These are phyloP conservation scores for Pulveroboletus ridleyi DNA, from an alignment of 1,284 basidiomycete species.

Conservation along the genomic window DNA sequence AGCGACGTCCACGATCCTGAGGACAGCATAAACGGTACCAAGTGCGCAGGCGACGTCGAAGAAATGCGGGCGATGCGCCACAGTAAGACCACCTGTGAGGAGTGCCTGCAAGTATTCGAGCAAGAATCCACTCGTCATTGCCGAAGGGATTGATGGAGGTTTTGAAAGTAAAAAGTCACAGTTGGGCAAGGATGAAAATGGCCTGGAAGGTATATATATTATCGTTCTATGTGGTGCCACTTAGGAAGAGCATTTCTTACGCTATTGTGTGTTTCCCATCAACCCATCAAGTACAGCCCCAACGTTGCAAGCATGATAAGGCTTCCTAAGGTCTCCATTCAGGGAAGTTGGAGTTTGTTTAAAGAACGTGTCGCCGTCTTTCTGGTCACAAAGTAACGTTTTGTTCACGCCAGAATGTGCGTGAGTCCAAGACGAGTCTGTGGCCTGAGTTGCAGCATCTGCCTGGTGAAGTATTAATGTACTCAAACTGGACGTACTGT, in stretches of 20 bases:
- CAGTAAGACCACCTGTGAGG: not conserved
- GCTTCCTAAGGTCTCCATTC: no score
- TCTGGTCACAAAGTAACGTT: no score
- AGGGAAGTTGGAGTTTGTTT: no score
- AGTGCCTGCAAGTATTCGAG: not conserved
- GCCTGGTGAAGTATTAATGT: no score
- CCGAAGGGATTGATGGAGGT: not conserved
- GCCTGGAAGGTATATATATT: not conserved
- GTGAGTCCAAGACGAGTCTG: no score
- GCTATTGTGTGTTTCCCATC: not conserved
- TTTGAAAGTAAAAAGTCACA: not conserved
- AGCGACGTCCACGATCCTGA: not conserved
- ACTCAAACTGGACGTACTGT: no score
- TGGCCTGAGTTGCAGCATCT: no score
- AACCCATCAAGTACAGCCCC: not conserved
- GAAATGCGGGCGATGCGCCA: not conserved
- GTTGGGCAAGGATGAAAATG: not conserved
- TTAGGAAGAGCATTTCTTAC: no score
- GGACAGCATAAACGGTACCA: not conserved
- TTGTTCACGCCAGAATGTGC: no score
- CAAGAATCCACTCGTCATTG: not conserved
- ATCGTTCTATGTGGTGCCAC: no score
- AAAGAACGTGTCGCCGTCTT: no score
- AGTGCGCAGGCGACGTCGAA: not conserved
- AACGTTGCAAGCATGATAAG: not conserved